Evolutionary conservation across 1,284 basidiomycete genomes (phyloP).

Genomic region (Amylostereum chailletii): DNA sequence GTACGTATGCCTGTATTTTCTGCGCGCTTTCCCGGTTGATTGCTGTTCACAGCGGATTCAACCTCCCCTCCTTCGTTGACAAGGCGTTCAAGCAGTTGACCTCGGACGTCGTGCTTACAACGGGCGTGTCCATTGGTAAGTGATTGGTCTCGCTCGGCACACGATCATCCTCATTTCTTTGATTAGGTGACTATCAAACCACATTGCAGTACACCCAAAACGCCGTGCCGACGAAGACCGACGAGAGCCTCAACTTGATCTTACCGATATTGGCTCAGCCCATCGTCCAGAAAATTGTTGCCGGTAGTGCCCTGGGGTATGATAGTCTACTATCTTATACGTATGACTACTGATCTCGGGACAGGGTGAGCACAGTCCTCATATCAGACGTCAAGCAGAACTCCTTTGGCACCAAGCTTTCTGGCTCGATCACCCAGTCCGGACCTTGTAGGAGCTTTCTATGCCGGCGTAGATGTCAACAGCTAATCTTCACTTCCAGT

Average conservation of each 20-base stretch:
- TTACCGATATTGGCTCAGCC: slow-evolving; percentile 68
- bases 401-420: slow-evolving; percentile 56
- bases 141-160: background rate
- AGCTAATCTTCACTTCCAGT: slow-evolving; percentile 29
- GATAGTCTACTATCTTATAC: slow-evolving; percentile 6
- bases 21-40: background rate
- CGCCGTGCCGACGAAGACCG: slow-evolving; percentile 51
- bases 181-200: slow-evolving; percentile 54
- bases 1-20: slow-evolving; percentile 24
- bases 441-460: slow-evolving; percentile 53
- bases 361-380: slow-evolving; percentile 47
- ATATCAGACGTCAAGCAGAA: slow-evolving; percentile 50
- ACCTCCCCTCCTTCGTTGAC: slow-evolving; percentile 60
- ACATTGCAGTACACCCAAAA: slow-evolving; percentile 54
- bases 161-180: background rate
- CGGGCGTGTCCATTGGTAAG: slow-evolving; percentile 52
- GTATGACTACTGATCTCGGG: slow-evolving; percentile 2
- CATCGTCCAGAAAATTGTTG: slow-evolving; percentile 74
- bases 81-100: slow-evolving; percentile 57
- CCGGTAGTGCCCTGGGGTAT: slow-evolving; percentile 48
- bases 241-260: slow-evolving; percentile 53
- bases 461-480: no score
- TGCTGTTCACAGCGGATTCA: slow-evolving; percentile 42
- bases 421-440: slow-evolving; percentile 63
- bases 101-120: slow-evolving; percentile 52